A percentile compares a stretch with the other conserved stretches of the same genome.
phyloP scores from a whole-genome alignment of 2,329 filamentous ascomycete genomes.

The Xylariaceae sp. region DNA sequence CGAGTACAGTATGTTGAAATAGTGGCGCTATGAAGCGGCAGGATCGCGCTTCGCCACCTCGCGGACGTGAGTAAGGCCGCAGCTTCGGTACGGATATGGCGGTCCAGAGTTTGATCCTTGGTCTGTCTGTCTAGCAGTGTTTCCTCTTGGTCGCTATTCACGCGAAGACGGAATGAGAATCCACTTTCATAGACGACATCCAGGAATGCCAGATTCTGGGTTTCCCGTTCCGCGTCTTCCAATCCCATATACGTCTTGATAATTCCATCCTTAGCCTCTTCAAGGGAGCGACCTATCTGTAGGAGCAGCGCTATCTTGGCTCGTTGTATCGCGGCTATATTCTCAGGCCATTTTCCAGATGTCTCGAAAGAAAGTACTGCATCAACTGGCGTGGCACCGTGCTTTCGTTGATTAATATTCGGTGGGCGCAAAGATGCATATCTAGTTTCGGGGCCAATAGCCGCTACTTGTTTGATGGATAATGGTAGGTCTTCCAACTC shows the following conservation, averaged over 20 bases:
- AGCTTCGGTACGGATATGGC: slow-evolving; percentile 62
- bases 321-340: slow-evolving; percentile 83
- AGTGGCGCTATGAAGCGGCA: slow-evolving; percentile 76
- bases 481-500: slow-evolving; percentile 78
- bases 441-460: slow-evolving; percentile 68
- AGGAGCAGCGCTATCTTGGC: slow-evolving; percentile 90
- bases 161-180: slow-evolving; percentile 75
- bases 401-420: slow-evolving; percentile 42
- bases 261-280: slow-evolving; percentile 53
- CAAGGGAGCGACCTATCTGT: slow-evolving; percentile 67
- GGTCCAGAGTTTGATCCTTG: slow-evolving; percentile 66
- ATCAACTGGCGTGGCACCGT: slow-evolving; percentile 58
- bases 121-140: slow-evolving; percentile 72
- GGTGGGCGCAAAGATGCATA: slow-evolving; percentile 63
- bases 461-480: slow-evolving; percentile 74
- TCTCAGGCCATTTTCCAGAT: slow-evolving; percentile 90
- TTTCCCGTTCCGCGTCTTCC: slow-evolving; percentile 66
- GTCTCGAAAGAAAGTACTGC: slow-evolving; percentile 88
- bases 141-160: slow-evolving; percentile 85
- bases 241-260: slow-evolving; percentile 71
- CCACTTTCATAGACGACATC: slow-evolving; percentile 73
- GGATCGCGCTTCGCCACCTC: slow-evolving; percentile 65
- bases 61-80: slow-evolving; percentile 66
- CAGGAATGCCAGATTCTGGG: slow-evolving; percentile 75
- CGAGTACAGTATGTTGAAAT: slow-evolving; percentile 76